phyloP scores from a whole-genome alignment of 345 rosid species.

The Ricinus communis region DNA sequence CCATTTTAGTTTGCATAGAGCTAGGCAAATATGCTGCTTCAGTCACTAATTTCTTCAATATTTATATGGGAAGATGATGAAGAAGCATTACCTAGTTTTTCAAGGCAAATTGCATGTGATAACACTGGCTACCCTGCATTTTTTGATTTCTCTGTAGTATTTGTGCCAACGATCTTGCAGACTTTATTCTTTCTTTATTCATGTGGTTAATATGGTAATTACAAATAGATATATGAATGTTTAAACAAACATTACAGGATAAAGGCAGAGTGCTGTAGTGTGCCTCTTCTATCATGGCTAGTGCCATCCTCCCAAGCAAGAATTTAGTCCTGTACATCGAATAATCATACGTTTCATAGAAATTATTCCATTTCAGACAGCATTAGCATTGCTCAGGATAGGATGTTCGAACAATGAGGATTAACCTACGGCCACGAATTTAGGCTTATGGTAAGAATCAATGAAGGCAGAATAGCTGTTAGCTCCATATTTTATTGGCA shows the following conservation, averaged over 20 bases:
- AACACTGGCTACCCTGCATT: too few species aligned
- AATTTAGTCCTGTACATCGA: constrained; percentile 10
- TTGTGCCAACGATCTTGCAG: constrained; percentile 21
- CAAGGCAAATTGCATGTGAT: too few species aligned
- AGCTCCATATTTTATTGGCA: neutral
- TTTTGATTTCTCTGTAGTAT: too few species aligned
- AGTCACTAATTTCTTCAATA: too few species aligned
- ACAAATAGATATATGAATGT: neutral
- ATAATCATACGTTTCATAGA: neutral
- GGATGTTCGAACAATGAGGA: neutral
- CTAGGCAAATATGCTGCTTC: too few species aligned
- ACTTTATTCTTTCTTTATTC: constrained; percentile 9
- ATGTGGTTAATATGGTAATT: neutral
- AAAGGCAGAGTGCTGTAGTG: neutral
- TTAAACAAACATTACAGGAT: constrained; percentile 5
- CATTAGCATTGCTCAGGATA: neutral
- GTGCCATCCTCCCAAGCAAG: neutral
- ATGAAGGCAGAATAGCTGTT: neutral
- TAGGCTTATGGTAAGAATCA: constrained; percentile 16
- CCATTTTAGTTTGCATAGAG: too few species aligned
- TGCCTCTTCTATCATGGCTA: constrained; percentile 14
- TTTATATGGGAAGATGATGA: too few species aligned
- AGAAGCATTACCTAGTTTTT: too few species aligned
- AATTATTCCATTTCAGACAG: too few species aligned
- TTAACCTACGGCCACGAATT: constrained; percentile 24